These are phyloP conservation scores for Neopestalotiopsis sp. DNA, from an alignment of 2,329 filamentous ascomycete species.

Conservation along the genomic window DNA sequence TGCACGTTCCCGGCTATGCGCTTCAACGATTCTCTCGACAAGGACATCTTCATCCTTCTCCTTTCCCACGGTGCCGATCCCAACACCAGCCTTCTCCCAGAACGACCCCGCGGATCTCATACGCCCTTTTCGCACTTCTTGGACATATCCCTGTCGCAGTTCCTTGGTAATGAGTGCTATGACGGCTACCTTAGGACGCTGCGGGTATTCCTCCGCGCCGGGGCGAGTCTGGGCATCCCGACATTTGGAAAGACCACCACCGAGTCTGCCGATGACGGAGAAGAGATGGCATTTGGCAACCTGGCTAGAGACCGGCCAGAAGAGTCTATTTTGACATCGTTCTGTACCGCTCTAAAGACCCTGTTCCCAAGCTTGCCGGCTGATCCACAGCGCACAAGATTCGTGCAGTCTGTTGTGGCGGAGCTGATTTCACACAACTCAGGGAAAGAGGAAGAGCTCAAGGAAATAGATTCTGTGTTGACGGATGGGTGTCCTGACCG, in stretches of 20 bases:
- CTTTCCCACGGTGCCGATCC: not conserved
- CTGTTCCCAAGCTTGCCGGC: not conserved
- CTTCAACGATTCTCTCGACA: slow-evolving; percentile 1
- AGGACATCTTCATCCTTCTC: not conserved
- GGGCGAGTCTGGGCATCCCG: not conserved
- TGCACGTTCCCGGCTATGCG: not conserved
- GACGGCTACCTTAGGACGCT: slow-evolving; percentile 2
- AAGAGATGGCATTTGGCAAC: not conserved
- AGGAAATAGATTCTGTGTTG: not conserved
- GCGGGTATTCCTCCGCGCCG: not conserved
- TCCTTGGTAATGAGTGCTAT: not conserved
- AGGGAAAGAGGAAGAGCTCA: not conserved
- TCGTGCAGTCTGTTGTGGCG: not conserved
- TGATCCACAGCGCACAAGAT: not conserved
- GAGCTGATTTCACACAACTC: not conserved
- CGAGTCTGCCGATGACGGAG: not conserved
- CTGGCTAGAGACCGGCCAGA: not conserved
- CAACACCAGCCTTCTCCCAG: not conserved
- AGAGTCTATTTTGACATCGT: not conserved
- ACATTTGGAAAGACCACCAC: not conserved
- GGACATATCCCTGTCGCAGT: not conserved
- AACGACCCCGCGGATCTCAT: not conserved
- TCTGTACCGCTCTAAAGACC: not conserved
- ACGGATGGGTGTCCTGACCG: not conserved
- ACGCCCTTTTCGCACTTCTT: slow-evolving; percentile 10